Evolutionary conservation across 1,284 basidiomycete genomes (phyloP).

Genomic region (Tylopilus sp.): DNA sequence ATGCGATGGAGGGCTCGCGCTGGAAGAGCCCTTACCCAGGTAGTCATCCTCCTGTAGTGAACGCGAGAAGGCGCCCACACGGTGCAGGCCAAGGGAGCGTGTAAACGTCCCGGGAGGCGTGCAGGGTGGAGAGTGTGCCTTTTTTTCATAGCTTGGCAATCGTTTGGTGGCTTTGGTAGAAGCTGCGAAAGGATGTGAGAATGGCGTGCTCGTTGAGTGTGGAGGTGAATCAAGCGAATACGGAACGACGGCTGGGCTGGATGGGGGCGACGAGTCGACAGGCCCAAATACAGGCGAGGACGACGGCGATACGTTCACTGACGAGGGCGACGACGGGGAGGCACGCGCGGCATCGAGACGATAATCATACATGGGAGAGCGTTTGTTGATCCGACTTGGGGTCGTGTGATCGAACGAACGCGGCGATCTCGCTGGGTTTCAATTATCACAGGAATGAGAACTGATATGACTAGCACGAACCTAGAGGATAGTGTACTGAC

Average conservation of each 20-base stretch:
- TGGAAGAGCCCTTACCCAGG: slow-evolving; percentile 1
- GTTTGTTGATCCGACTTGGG: neutral
- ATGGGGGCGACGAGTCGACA: slow-evolving; percentile 28
- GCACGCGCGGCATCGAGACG: too few species aligned
- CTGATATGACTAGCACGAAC: too few species aligned
- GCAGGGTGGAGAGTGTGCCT: slow-evolving; percentile 10
- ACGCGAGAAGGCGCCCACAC: slow-evolving; percentile 14
- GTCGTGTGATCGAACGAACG: slow-evolving; percentile 8
- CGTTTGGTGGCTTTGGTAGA: slow-evolving; percentile 29
- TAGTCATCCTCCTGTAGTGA: slow-evolving; percentile 28
- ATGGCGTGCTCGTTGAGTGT: neutral
- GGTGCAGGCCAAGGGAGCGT: slow-evolving; percentile 6
- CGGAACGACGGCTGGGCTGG: slow-evolving; percentile 22
- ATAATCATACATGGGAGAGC: slow-evolving; percentile 15
- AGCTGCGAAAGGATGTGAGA: slow-evolving; percentile 32
- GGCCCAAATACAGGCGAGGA: slow-evolving; percentile 31
- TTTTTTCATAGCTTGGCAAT: slow-evolving; percentile 29
- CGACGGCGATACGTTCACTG: slow-evolving; percentile 21
- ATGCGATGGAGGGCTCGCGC: slow-evolving; percentile 15
- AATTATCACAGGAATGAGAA: too few species aligned
- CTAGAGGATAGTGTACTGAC: too few species aligned
- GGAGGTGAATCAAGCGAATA: slow-evolving; percentile 24
- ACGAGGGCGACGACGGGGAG: slow-evolving; percentile 12
- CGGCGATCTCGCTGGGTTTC: neutral
- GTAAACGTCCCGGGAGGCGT: slow-evolving; percentile 25